A percentile compares a stretch with the other conserved stretches of the same genome.
Conservation (phyloP, 352 stramenopile species). For the Elongisporangium anandrum region DNA sequence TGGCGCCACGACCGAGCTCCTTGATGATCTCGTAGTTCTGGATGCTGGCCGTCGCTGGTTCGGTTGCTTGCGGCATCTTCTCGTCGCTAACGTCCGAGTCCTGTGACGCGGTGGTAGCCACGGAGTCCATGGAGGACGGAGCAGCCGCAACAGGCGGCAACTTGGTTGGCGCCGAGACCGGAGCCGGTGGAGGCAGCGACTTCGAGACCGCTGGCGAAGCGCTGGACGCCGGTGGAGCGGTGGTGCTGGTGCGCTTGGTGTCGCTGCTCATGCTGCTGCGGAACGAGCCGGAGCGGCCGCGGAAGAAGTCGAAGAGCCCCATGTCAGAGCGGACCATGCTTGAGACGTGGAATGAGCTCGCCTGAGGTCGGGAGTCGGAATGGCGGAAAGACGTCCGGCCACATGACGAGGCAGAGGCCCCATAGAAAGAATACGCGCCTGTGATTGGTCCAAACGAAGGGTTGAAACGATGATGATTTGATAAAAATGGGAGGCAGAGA, state of each 20-base stretch:
- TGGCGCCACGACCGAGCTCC: slow-evolving; percentile 76
- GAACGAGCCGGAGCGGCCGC: slow-evolving; percentile 44
- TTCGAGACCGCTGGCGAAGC: neutral
- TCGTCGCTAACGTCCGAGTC: slow-evolving; percentile 34
- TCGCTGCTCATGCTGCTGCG: slow-evolving; percentile 13
- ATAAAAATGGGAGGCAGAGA: neutral
- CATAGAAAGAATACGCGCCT: neutral
- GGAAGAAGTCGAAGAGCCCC: slow-evolving; percentile 80
- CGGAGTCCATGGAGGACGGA: slow-evolving; percentile 26
- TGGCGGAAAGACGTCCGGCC: neutral
- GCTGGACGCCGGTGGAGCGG: slow-evolving; percentile 1
- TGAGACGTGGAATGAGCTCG: neutral
- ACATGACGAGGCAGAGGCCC: neutral
- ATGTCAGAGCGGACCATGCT: slow-evolving; percentile 19
- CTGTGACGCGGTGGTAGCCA: slow-evolving; percentile 27
- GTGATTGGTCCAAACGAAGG: neutral
- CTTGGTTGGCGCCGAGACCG: slow-evolving; percentile 4
- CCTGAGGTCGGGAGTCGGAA: neutral
- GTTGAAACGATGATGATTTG: neutral
- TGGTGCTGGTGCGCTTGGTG: slow-evolving; percentile 15
- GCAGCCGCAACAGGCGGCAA: neutral
- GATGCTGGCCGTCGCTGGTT: slow-evolving; percentile 20
- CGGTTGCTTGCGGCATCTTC: slow-evolving; percentile 7
- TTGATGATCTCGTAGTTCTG: slow-evolving; percentile 79
- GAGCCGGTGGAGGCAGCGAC: slow-evolving; percentile 19